Percentiles rank a stretch among this genome's conserved stretches.
Conservation (phyloP, 176 grass and related monocot species). For the Phyllostachys edulis region DNA sequence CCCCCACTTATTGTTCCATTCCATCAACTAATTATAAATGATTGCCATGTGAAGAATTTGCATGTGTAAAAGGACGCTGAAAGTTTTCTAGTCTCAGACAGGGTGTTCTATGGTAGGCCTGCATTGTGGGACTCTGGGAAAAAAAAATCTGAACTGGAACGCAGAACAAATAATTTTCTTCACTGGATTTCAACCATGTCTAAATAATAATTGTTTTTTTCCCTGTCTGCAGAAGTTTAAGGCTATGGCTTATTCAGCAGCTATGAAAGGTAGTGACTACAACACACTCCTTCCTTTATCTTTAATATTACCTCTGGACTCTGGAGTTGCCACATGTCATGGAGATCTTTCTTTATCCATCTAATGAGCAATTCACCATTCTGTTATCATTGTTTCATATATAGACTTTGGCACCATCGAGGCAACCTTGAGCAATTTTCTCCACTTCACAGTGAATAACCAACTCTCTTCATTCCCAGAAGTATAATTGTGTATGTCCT, state of each 20-base stretch:
- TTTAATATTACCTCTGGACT: neutral
- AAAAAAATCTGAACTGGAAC: neutral
- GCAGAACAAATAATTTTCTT: neutral
- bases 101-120: neutral
- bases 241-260: slow-evolving; percentile 54
- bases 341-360: slow-evolving; percentile 4
- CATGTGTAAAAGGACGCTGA: neutral
- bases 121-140: neutral
- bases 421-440: neutral
- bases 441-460: slow-evolving; percentile 2
- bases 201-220: slow-evolving; percentile 12
- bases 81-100: neutral
- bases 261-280: slow-evolving; percentile 61
- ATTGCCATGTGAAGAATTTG: neutral
- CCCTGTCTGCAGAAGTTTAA: slow-evolving; percentile 57
- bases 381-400: neutral
- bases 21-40: neutral
- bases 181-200: slow-evolving; percentile 18
- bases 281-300: neutral
- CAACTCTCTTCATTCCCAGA: neutral
- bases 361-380: neutral
- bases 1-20: neutral
- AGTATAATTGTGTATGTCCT: neutral
- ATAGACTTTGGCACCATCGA: neutral
- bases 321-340: neutral